Base-by-base conservation (phyloP, 2,329 filamentous ascomycete species). In the Aspergillus ibericus region DNA sequence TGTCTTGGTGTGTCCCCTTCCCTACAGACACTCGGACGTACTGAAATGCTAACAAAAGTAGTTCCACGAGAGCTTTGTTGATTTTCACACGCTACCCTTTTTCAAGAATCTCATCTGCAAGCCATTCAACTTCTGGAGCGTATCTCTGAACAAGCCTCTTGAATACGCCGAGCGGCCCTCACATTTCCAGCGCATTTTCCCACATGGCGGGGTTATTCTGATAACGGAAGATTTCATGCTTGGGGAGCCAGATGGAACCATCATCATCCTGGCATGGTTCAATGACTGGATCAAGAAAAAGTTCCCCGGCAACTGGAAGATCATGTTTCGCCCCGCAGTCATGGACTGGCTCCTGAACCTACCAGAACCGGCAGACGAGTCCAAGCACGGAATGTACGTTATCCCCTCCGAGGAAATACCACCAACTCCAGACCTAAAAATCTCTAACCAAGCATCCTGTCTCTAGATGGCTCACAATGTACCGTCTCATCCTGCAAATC, bases 211-310 rank as follows among this genome's bases (percentile, higher is more conserved):
- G 8, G 72, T 72, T 1, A 69, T 78, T 25, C 67, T 80, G 6
- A 59, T 80, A 15, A 78, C 78, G 1, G 76, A 79, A 58, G 76
- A 77, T 46, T 65, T 75, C 12, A 71, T 78, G 55, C 32, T 72
- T 59, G 54, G 60, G 44, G 67, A 75, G 7, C 65, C 71, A 0
- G 62, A 70, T 16, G 66, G 58, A 18, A 67, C 73, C 1, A 48
- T 74, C 1, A 61, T 70, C 5, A 67, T 77, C 2, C 56, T 80
- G n/a, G 60, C 61, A 15, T 79, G 76, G 77, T 76, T 78, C 53
- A 54, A 55, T 18, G 59, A 64, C 0, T 65, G 54, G 27, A 34
- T 61, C 7, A 63, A 44, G 16, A 59, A 56, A 7, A 72, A 67
- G 34, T 63, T 62, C 16, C 66, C 64, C 1, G 72, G 71, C 3